Conservation (phyloP, 2,329 filamentous ascomycete genomes). For the Graphilbum ipis-grandicollis region DNA sequence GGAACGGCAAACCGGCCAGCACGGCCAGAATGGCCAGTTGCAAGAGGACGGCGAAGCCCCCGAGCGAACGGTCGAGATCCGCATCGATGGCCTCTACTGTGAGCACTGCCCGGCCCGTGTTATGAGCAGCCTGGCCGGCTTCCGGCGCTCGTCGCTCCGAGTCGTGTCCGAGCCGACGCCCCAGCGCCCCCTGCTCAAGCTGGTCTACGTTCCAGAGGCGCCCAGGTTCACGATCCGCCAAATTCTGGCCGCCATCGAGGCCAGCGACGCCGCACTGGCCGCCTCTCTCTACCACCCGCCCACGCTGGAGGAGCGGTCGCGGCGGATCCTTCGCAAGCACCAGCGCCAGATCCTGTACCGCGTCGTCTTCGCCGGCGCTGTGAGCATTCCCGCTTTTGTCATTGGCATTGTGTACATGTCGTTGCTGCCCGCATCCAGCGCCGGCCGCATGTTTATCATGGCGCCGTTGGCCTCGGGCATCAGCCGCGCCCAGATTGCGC, state of each 20-base stretch:
- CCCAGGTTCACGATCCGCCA: conserved; percentile 58
- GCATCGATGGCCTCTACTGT: conserved; percentile 59
- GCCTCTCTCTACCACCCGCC: conserved; percentile 63
- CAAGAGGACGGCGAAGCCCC: neutral
- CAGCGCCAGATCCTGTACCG: conserved; percentile 50
- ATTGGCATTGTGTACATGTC: conserved; percentile 88
- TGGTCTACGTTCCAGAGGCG: conserved; percentile 52
- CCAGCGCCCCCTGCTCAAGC: conserved; percentile 47
- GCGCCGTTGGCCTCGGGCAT: conserved; percentile 53
- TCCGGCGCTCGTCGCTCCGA: conserved; percentile 28
- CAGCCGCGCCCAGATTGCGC: conserved; percentile 58
- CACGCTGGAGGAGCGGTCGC: conserved; percentile 67
- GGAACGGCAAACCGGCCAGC: no score
- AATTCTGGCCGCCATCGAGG: conserved; percentile 51
- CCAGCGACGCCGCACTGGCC: conserved; percentile 46
- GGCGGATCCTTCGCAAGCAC: conserved; percentile 53
- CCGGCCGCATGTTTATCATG: conserved; percentile 49
- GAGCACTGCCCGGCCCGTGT: conserved; percentile 49
- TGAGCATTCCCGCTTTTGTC: conserved; percentile 68
- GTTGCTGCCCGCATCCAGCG: conserved; percentile 44
- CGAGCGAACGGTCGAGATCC: conserved; percentile 43
- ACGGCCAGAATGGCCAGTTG: neutral
- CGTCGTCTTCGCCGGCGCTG: conserved; percentile 48
- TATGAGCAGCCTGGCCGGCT: conserved; percentile 31
- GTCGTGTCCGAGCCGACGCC: conserved; percentile 38